Evolutionary conservation across 2,329 filamentous ascomycete species (phyloP).

Genomic region (Trichoderma simmonsii): DNA sequence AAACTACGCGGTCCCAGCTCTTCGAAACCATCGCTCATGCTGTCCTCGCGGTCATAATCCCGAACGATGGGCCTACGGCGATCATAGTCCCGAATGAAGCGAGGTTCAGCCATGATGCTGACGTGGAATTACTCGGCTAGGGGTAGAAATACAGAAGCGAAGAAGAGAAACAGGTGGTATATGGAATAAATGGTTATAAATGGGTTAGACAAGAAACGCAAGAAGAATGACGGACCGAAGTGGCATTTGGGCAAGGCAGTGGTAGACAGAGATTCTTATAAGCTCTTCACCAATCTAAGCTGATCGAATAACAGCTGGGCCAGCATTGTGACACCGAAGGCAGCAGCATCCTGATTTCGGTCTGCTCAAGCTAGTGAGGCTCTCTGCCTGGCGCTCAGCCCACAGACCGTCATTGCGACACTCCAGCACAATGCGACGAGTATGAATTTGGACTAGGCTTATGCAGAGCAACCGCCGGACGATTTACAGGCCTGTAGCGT

Average conservation of each 20-base stretch:
- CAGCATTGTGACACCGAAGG: neutral
- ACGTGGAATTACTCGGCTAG: neutral
- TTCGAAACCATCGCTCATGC: conserved; percentile 10
- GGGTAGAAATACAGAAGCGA: neutral
- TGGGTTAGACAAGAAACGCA: neutral
- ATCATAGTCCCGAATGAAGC: neutral
- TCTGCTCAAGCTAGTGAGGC: conserved; percentile 3
- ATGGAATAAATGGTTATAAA: neutral
- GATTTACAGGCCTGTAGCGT: neutral
- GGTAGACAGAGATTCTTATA: neutral
- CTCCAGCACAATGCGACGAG: neutral
- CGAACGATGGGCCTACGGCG: neutral
- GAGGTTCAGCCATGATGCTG: neutral
- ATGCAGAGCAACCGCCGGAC: conserved; percentile 6
- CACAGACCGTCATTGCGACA: neutral
- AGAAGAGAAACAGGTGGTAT: neutral
- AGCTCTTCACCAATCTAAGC: neutral
- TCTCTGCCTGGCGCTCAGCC: conserved; percentile 17
- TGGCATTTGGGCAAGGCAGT: neutral
- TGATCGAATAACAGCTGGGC: neutral
- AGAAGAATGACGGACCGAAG: neutral
- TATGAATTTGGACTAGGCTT: neutral
- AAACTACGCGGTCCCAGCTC: conserved; percentile 12
- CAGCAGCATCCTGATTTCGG: conserved; percentile 12
- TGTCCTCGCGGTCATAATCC: neutral